Base-by-base conservation (phyloP, 495 filamentous ascomycete species). In the Penicillium pulvis region DNA sequence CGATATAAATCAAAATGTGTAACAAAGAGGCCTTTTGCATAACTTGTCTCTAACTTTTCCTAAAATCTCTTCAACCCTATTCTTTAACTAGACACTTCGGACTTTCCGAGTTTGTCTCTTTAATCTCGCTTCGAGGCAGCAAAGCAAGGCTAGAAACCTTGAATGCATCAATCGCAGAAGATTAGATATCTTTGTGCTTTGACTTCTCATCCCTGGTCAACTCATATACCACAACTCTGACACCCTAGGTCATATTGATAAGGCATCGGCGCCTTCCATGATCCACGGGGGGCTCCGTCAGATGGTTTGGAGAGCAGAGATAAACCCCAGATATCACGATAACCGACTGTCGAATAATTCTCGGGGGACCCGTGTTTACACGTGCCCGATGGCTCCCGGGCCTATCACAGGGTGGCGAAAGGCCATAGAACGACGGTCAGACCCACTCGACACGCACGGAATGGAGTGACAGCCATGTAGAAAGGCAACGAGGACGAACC, bases 261-360 rank as follows among this genome's bases (percentile, higher is more conserved):
- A 54, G 57, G 28, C 61, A 26, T 59, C 63, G 63, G 63, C 59
- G 59, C 56, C 59, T 55, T 65, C 63, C 63, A 65, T 56, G 42
- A 1, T n/a, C 9, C 10, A 51, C 63, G 63, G 63, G 45, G 24
- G 19, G 4, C 63, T 65, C 63, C 63, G 63, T 33, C 53, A 56
- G n/a, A 51, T 43, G 33, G 26, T 30, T 17, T 28, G 6, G 26
- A 17, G 14, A 30, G 17, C n/a, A 33, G 8, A 61, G 58, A 61
- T 58, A 60, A 55, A 50, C 58, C 55, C 55, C 48, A 59, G 62
- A 59, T 61, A 65, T 59, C 43, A 36, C 23, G 62, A 61, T 65
- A 61, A 51, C 51, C 50, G 42, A 52, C 30, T 23, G 30, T 53
- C 50, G 43, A 46, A 51, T 60, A 47, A 58, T 19, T 28, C 31